Evolutionary conservation across 768 basidiomycete species (phyloP).

Genomic region (Mycena haematopus): DNA sequence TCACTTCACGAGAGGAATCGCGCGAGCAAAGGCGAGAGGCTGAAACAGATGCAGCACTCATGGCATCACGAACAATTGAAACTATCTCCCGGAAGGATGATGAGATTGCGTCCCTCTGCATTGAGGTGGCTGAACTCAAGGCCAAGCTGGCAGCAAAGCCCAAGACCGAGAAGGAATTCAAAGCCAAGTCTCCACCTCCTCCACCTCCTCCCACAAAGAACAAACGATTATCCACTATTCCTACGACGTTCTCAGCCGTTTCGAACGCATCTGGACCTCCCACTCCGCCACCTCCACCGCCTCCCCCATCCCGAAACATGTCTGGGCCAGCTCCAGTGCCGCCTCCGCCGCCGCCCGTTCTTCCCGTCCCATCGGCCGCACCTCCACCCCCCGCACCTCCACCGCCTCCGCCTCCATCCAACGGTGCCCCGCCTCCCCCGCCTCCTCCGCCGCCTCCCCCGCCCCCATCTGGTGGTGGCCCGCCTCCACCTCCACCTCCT

Average conservation of each 20-base stretch:
- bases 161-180: conserved; percentile 74
- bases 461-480: conserved; percentile 38
- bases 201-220: conserved; percentile 41
- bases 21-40: conserved; percentile 51
- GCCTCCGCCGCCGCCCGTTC: conserved; percentile 27
- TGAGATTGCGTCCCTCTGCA: conserved; percentile 59
- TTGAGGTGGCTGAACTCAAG: conserved; percentile 58
- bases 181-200: conserved; percentile 48
- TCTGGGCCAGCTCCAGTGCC: conserved; percentile 32
- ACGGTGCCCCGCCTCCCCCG: conserved; percentile 31
- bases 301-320: conserved; percentile 25
- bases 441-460: conserved; percentile 38
- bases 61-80: conserved; percentile 79
- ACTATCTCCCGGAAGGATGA: conserved; percentile 27
- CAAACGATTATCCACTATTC: conserved; percentile 34
- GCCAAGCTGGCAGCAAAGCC: conserved; percentile 57
- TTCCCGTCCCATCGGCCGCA: conserved; percentile 27
- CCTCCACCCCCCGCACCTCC: conserved; percentile 34
- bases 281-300: conserved; percentile 24
- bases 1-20: conserved; percentile 62
- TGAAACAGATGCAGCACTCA: conserved; percentile 68
- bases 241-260: conserved; percentile 18
- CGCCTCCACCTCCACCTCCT: conserved; percentile 45
- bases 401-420: conserved; percentile 40
- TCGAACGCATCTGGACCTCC: conserved; percentile 24